Percentiles rank a stretch among this genome's conserved stretches.
These are phyloP conservation scores for Wickerhamomyces queroliae DNA, from an alignment of 805 yeast species.

Conservation along the genomic window DNA sequence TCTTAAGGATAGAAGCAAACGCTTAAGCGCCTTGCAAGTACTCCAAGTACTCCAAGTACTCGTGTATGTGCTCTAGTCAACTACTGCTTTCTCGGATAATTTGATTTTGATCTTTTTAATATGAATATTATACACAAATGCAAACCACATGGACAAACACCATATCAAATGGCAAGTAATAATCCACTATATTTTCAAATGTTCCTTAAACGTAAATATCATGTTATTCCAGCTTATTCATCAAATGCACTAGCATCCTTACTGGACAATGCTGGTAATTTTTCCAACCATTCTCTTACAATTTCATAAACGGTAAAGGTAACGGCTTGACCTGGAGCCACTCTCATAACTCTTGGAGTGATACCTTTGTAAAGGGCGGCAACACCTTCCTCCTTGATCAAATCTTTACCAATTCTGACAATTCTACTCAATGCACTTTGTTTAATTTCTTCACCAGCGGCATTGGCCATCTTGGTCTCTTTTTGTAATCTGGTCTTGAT, in stretches of 20 bases:
- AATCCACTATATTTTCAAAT: too few relatives aligned
- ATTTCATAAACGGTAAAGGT: constrained; percentile 95
- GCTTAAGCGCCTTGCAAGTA: too few relatives aligned
- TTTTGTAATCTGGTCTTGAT: constrained; percentile 96
- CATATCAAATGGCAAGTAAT: too few relatives aligned
- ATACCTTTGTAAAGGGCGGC: constrained; percentile 92
- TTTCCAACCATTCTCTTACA: constrained; percentile 62
- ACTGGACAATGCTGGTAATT: constrained; percentile 23
- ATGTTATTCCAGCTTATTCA: constrained; percentile 22
- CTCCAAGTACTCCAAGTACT: too few relatives aligned
- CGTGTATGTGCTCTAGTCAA: too few relatives aligned
- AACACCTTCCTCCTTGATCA: constrained; percentile 85
- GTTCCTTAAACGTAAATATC: too few relatives aligned
- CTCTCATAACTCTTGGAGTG: constrained; percentile 98
- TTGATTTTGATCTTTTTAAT: too few relatives aligned
- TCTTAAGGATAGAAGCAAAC: too few relatives aligned
- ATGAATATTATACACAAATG: too few relatives aligned
- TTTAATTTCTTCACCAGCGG: constrained; percentile 25
- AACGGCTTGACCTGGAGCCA: constrained; percentile 99
- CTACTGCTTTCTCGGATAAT: too few relatives aligned
- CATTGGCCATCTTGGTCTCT: constrained; percentile 55
- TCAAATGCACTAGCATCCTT: constrained; percentile 24
- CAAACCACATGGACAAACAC: too few relatives aligned
- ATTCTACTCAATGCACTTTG: constrained; percentile 71
- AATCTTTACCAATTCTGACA: constrained; percentile 69